These are phyloP conservation scores for Globisporangium paddicum DNA, from an alignment of 352 stramenopile genomes.

Conservation along the genomic window DNA sequence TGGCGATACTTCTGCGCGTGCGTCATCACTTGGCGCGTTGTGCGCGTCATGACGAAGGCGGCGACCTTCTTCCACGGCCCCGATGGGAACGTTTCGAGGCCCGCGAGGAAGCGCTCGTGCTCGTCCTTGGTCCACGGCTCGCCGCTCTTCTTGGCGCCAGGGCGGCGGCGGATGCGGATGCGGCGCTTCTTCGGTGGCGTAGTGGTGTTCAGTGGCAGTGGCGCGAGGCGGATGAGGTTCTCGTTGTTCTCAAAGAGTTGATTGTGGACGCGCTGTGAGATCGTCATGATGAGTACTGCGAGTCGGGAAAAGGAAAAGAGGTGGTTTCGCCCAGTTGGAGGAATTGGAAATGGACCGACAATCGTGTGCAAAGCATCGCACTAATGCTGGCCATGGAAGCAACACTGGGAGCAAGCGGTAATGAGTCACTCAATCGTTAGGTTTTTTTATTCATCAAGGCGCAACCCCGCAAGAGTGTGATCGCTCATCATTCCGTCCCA, in stretches of 20 bases:
- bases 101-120: slow-evolving; percentile 80
- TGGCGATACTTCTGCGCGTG: neutral
- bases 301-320: too few relatives aligned
- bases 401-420: too few relatives aligned
- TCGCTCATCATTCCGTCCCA: too few relatives aligned
- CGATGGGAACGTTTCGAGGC: slow-evolving; percentile 5
- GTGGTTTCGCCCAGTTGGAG: too few relatives aligned
- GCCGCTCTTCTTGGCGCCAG: neutral
- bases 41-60: neutral
- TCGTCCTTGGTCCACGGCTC: slow-evolving; percentile 31
- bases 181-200: neutral
- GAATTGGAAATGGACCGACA: too few relatives aligned
- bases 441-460: too few relatives aligned
- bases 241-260: neutral
- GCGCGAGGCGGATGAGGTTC: neutral
- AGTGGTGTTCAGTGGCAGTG: neutral
- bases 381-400: too few relatives aligned
- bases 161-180: neutral
- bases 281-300: neutral
- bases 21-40: neutral
- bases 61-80: neutral
- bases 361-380: too few relatives aligned
- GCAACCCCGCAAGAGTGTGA: too few relatives aligned
- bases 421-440: too few relatives aligned
- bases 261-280: neutral